phyloP scores from a whole-genome alignment of 257 asterid genomes.

The Ehretia macrophylla region DNA sequence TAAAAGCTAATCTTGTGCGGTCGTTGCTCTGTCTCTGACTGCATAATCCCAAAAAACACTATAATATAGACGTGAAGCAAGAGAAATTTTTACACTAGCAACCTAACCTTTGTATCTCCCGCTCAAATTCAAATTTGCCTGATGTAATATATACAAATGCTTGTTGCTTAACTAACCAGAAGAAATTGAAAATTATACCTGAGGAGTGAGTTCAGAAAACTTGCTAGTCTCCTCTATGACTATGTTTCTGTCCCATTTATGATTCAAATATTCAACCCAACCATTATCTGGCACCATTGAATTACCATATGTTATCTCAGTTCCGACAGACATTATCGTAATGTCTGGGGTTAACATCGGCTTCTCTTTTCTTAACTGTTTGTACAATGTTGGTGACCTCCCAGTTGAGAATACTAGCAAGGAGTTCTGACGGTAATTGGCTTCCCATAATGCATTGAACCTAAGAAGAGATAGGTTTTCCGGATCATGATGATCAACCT shows the following conservation, averaged over 20 bases:
- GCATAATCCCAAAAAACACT: constrained; percentile 30
- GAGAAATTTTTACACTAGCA: background rate
- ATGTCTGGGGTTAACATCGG: constrained; percentile 97
- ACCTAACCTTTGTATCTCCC: background rate
- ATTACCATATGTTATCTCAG: constrained; percentile 96
- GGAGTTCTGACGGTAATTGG: constrained; percentile 76
- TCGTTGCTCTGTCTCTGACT: constrained; percentile 97
- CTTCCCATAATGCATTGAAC: constrained; percentile 95
- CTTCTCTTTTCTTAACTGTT: constrained; percentile 90
- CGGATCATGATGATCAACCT: constrained; percentile 92
- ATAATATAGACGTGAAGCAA: constrained; percentile 8
- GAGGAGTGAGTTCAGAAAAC: constrained; percentile 74
- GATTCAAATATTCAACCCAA: constrained; percentile 76
- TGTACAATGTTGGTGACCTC: constrained; percentile 90
- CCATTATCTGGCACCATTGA: constrained; percentile 92
- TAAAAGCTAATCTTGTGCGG: constrained; percentile 94
- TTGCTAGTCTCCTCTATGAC: constrained; percentile 76
- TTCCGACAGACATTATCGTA: constrained; percentile 93
- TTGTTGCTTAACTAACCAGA: background rate
- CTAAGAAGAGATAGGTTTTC: constrained; percentile 83
- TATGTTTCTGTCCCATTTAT: constrained; percentile 85
- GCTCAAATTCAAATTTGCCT: background rate
- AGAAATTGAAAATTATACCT: constrained; percentile 41
- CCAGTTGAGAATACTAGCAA: constrained; percentile 96
- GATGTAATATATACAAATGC: background rate